These are phyloP conservation scores for Trichosporon coremiiforme DNA, from an alignment of 1,284 basidiomycete species.

Conservation along the genomic window DNA sequence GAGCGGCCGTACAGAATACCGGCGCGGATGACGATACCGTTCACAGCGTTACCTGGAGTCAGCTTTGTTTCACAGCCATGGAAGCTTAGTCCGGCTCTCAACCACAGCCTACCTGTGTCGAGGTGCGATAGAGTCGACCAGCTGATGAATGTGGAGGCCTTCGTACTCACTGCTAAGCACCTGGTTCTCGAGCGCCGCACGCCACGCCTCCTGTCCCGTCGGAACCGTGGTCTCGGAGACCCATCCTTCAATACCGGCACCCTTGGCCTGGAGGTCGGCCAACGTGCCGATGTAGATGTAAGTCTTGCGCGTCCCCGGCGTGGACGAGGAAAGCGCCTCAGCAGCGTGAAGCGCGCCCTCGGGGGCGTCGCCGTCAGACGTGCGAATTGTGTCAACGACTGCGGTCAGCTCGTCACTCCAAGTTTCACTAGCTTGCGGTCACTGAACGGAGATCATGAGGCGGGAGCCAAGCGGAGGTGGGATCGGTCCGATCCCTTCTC, in stretches of 20 bases:
- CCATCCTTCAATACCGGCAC: conserved; percentile 46
- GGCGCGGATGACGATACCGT: conserved; percentile 32
- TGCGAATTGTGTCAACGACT: conserved; percentile 55
- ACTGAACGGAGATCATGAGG: no score
- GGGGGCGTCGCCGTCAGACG: conserved; percentile 51
- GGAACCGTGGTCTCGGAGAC: conserved; percentile 40
- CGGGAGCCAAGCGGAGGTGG: no score
- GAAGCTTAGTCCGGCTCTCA: no score
- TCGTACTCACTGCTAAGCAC: conserved; percentile 37
- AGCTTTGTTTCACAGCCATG: background rate
- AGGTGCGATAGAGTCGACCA: no score
- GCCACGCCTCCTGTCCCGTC: conserved; percentile 38
- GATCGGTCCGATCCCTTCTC: no score
- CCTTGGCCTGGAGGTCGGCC: conserved; percentile 17
- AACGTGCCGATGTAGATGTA: conserved; percentile 61
- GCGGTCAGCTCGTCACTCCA: conserved; percentile 9
- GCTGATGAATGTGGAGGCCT: no score
- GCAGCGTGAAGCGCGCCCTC: conserved; percentile 42
- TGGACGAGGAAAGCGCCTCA: conserved; percentile 31
- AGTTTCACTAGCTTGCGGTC: no score
- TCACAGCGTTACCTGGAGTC: conserved; percentile 30
- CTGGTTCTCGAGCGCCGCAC: conserved; percentile 41
- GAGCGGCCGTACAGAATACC: conserved; percentile 53
- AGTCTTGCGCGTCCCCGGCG: conserved; percentile 56
- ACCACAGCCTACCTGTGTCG: no score